phyloP scores from a whole-genome alignment of 345 rosid genomes.

The Eucalyptus leucophloia region DNA sequence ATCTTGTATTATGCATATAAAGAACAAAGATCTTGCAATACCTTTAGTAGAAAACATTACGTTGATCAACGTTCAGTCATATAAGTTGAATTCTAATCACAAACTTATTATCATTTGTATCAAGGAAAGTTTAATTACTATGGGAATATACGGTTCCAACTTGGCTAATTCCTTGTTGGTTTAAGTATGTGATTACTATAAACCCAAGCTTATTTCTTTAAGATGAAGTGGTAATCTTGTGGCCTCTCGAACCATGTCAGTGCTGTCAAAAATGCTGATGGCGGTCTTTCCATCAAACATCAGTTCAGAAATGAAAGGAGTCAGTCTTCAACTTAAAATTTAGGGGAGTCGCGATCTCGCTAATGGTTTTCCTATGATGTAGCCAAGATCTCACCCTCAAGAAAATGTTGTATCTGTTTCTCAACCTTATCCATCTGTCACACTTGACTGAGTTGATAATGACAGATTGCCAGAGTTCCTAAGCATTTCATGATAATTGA shows the following conservation, averaged over 20 bases:
- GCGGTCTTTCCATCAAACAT: background rate
- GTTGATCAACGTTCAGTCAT: background rate
- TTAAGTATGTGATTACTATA: background rate
- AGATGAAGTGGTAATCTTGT: background rate
- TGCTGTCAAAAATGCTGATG: background rate
- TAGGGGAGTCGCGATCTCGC: background rate
- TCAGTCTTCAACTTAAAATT: background rate
- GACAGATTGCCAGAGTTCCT: background rate
- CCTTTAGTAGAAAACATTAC: background rate
- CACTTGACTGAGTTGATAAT: background rate
- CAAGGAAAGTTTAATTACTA: background rate
- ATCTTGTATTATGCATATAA: background rate
- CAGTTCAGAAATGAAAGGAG: background rate
- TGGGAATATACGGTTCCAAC: background rate
- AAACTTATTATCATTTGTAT: background rate
- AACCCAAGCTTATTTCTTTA: background rate
- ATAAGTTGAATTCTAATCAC: background rate
- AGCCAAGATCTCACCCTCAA: background rate
- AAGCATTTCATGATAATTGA: background rate
- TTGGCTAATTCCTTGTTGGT: background rate
- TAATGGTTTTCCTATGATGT: background rate
- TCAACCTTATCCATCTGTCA: background rate
- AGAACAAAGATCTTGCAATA: background rate
- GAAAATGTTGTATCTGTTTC: background rate
- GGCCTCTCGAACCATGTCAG: background rate